These are phyloP conservation scores for Capsicum chinense DNA, from an alignment of 257 asterid species.

Conservation along the genomic window DNA sequence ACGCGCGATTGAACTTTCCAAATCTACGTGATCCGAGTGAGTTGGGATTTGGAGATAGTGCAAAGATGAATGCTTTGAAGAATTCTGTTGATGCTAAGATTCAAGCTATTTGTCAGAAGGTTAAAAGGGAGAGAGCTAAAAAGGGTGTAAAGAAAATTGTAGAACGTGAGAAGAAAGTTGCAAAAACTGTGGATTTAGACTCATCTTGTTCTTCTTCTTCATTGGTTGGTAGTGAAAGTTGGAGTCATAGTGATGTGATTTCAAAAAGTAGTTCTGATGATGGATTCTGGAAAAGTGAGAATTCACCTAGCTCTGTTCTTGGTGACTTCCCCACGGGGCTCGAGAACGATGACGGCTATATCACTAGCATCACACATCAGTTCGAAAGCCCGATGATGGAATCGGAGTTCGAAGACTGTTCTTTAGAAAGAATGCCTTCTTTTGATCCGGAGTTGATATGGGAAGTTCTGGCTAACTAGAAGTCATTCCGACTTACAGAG, in stretches of 20 bases:
- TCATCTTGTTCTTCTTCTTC: conserved; percentile 30
- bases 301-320: conserved; percentile 46
- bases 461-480: conserved; percentile 82
- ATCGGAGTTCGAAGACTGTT: conserved; percentile 53
- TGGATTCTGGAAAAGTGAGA: conserved; percentile 53
- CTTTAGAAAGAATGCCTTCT: conserved; percentile 81
- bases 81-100: conserved; percentile 86
- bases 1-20: conserved; percentile 86
- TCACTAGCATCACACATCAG: background rate
- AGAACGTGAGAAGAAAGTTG: conserved; percentile 27
- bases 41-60: conserved; percentile 63
- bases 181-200: conserved; percentile 34
- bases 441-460: conserved; percentile 90
- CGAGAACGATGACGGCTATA: background rate
- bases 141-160: conserved; percentile 40
- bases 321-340: conserved; percentile 39
- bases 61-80: conserved; percentile 58
- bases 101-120: conserved; percentile 79
- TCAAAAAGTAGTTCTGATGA: conserved; percentile 57
- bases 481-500: background rate
- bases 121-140: conserved; percentile 55
- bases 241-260: conserved; percentile 41
- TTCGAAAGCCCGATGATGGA: conserved; percentile 29
- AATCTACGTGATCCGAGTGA: conserved; percentile 62
- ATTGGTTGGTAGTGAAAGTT: conserved; percentile 38